phyloP scores from a whole-genome alignment of 179 eudicot genomes.

The Drosera spatulata region DNA sequence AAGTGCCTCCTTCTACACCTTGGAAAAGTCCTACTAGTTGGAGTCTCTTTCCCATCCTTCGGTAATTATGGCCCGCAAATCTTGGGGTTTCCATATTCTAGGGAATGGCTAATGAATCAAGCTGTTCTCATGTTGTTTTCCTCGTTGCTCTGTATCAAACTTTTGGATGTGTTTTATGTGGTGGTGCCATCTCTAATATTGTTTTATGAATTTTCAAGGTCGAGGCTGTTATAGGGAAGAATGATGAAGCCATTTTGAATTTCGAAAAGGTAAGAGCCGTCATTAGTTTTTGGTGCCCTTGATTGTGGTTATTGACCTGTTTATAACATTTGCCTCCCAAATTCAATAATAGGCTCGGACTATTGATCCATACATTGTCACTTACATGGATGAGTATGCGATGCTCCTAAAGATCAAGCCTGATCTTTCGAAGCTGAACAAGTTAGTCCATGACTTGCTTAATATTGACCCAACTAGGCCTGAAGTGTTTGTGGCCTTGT shows the following conservation, averaged over 20 bases:
- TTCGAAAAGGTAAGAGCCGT: constrained; percentile 62
- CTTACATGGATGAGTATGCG: constrained; percentile 97
- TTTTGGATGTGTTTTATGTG: background rate
- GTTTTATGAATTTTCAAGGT: constrained; percentile 30
- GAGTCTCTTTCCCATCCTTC: too few species aligned
- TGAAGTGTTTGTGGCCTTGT: constrained; percentile 87
- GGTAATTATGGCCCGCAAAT: too few species aligned
- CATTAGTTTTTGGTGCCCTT: constrained; percentile 1
- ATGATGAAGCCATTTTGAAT: constrained; percentile 69
- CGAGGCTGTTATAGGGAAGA: constrained; percentile 75
- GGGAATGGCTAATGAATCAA: too few species aligned
- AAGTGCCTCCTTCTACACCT: too few species aligned
- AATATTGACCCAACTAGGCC: constrained; percentile 76
- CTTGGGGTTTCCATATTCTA: too few species aligned
- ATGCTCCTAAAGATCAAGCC: constrained; percentile 82
- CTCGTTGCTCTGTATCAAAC: too few species aligned
- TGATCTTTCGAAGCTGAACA: constrained; percentile 70
- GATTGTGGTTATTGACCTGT: background rate
- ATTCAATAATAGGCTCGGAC: constrained; percentile 61
- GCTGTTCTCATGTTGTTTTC: too few species aligned
- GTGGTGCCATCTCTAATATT: background rate
- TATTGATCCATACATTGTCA: constrained; percentile 72
- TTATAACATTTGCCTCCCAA: constrained; percentile 4
- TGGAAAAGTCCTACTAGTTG: too few species aligned
- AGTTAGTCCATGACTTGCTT: constrained; percentile 82